Evolutionary conservation across 1,139 yeast genomes (phyloP), one percentile per base, ranked within the genome.

Genomic region (Saccharomyces hybrid): DNA sequence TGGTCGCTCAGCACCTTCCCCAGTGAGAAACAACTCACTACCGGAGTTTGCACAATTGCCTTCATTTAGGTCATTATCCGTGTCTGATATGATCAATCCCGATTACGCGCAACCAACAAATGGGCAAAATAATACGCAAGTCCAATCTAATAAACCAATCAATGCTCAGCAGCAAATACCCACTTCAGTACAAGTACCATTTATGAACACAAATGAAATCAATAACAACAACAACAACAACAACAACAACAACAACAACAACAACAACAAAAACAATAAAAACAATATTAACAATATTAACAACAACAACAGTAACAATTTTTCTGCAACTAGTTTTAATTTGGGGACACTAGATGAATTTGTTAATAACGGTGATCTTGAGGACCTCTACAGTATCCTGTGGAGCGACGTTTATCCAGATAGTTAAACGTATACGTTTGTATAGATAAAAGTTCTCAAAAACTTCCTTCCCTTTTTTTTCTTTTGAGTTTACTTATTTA

Each of bases 281-380:
- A 23, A 23, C 25, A 23, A 23, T 23, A 23, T 23, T 23, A 23
- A 23, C 25, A 23, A 23, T 23, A 23, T 23, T 23, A 23, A 23
- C 25, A 23, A 23, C 25, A 23, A 31, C 14, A 28, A 48, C 29
- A 49, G 44, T 13, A 31, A 32, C 5, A 41, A 23, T 4, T 27
- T 51, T n/a, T 41, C 52, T 20, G 32, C 50, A 13, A 53, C 57
- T 23, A 53, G 59, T 38, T 65, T 58, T 54, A 63, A 66, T 51
- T 48, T 67, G 34, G 70, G 70, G 16, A 66, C 71, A 2, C 53
- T 67, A 47, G 69, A 66, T 53, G 70, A 67, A 27, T 67, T 67
- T 51, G 59, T 66, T 26, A 60, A 62, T 48, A 61, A 62, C 48
- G 66, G 64, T 51, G 68, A 66, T 54, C 53, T 66, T 46, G 59